Base-by-base conservation (phyloP, 768 basidiomycete species). In the Mycena haematopus region DNA sequence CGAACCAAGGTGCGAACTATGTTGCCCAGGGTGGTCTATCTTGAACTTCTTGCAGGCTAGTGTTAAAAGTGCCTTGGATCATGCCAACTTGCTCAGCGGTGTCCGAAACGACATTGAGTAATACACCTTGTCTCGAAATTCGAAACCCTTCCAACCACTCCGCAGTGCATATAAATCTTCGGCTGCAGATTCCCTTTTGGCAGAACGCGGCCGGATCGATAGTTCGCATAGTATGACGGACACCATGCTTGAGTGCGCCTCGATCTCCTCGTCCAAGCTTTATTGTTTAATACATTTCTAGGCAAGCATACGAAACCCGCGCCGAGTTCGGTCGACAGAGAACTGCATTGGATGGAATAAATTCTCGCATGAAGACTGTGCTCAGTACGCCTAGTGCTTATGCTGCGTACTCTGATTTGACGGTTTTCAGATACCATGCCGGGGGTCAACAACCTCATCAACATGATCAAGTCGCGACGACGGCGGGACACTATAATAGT, bases 91-190 rank as follows among this genome's bases (percentile, higher is more conserved):
- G 17, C 82, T 99, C 22, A 88, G 85, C 47, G 94, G 93, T 9
- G 96, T 99, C 4, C 84, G 96, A 66, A 95, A 96, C 68, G 97
- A 99, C 69, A 99, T 99, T 67, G 94, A 95, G 96, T 96, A 69
- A 47, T 89, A 9, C 36, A 19, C 54, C 14, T 15, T 60, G 24
- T n/a, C 53, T 27, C 27, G 2, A 19, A 7, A 27, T 10, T 52
- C 2, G 29, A 13, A 29, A 40, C 36, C 49, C 9, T 53, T 31
- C 44, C 60, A 19, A 60, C 31, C 42, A 59, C 44, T 24, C 40
- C 24, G 50, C 52, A 97, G 95, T 65, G 91, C 95, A 40, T 96
- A 96, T 77, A 95, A 95, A 74, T 91, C 93, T 7, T 90, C 92
- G 19, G 85, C 91, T 15, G 88, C 92, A 1, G 97, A 99, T 67